Conservation (phyloP, 805 yeast genomes). For the Candida palmyrensis region DNA sequence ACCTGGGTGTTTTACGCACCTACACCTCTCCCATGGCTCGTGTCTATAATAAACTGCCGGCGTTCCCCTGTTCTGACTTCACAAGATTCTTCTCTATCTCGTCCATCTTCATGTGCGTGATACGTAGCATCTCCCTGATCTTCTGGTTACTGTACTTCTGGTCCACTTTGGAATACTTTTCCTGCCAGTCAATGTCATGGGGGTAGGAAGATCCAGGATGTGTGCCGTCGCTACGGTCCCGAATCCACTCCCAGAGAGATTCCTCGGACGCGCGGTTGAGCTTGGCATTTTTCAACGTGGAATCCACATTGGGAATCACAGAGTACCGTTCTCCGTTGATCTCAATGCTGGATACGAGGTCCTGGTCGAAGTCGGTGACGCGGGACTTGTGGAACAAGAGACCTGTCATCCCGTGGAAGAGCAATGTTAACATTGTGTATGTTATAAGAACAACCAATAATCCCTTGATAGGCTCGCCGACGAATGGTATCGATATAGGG, state of each 20-base stretch:
- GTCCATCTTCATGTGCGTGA: conserved; percentile 40
- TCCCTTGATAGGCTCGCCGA: conserved; percentile 19
- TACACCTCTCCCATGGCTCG: too few species aligned
- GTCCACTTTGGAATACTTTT: conserved; percentile 3
- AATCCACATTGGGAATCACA: conserved; percentile 36
- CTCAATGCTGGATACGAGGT: conserved; percentile 11
- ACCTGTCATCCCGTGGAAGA: conserved; percentile 9
- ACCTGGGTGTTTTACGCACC: too few species aligned
- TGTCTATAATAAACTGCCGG: too few species aligned
- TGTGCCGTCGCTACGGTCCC: conserved; percentile 23
- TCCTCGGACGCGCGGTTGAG: conserved; percentile 46
- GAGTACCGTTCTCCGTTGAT: conserved; percentile 33
- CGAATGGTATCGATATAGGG: conserved; percentile 21
- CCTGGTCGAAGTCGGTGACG: conserved; percentile 8
- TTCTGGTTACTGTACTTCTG: conserved; percentile 34
- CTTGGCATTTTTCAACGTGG: conserved; percentile 21
- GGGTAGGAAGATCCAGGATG: conserved; percentile 1
- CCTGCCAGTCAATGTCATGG: conserved; percentile 3
- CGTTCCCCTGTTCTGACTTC: too few species aligned
- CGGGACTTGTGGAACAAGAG: conserved; percentile 12
- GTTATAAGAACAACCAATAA: conserved; percentile 12
- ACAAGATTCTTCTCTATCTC: conserved; percentile 18
- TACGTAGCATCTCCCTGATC: conserved; percentile 39
- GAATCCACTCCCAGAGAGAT: conserved; percentile 71
- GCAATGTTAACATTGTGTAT: too few species aligned